Evolutionary conservation across 108 stramenopile genomes (phyloP).

Genomic region (Nitzschia sp.): DNA sequence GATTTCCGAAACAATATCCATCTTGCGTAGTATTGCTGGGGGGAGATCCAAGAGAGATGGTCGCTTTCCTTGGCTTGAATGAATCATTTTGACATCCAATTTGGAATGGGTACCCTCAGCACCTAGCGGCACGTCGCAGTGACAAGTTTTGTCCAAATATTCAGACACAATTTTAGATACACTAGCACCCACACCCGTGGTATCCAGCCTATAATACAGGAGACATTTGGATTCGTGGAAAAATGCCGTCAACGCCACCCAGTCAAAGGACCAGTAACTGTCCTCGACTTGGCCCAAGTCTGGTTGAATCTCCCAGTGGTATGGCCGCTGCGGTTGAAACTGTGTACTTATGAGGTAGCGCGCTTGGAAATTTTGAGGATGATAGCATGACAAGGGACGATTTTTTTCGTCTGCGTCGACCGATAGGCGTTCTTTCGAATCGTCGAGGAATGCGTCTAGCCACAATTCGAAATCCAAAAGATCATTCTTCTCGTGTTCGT

Average conservation of each 20-base stretch:
- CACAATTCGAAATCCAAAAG: not conserved
- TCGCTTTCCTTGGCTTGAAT: not conserved
- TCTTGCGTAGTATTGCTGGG: not conserved
- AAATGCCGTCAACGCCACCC: constrained; percentile 15
- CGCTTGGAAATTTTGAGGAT: constrained; percentile 14
- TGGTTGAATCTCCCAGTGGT: not conserved
- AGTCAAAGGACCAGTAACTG: constrained; percentile 11
- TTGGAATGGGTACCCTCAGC: not conserved
- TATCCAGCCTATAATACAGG: constrained; percentile 10
- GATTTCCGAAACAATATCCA: not conserved
- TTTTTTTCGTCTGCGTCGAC: not conserved
- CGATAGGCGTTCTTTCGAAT: not conserved
- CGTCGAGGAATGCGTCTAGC: constrained; percentile 7
- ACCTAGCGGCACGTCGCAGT: not conserved
- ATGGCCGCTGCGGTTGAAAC: not conserved
- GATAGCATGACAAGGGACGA: constrained; percentile 2
- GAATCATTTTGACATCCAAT: constrained; percentile 5
- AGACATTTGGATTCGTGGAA: constrained; percentile 22
- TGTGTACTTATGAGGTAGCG: not conserved
- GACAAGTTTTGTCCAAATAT: constrained; percentile 9
- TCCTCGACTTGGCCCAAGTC: not conserved
- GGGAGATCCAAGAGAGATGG: constrained; percentile 1
- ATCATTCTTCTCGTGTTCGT: not conserved
- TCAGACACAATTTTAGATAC: constrained; percentile 1
- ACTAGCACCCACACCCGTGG: not conserved